These are phyloP conservation scores for Tilletia indica DNA, from an alignment of 1,284 basidiomycete species.

Conservation along the genomic window DNA sequence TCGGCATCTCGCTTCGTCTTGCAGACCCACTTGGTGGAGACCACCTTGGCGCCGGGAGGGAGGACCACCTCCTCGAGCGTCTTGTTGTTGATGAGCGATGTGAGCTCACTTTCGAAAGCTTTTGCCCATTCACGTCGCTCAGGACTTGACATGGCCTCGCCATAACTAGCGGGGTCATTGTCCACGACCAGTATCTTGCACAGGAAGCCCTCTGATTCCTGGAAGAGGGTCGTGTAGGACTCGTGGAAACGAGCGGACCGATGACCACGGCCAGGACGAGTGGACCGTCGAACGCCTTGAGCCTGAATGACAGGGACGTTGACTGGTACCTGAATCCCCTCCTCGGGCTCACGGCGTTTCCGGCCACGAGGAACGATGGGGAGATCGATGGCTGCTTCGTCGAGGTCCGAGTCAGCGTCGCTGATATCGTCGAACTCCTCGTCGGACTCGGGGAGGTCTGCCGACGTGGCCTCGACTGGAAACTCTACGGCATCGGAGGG, in stretches of 20 bases:
- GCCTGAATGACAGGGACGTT: too few relatives aligned
- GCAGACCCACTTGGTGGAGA: conserved; percentile 1
- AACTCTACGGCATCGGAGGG: not conserved
- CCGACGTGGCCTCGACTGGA: not conserved
- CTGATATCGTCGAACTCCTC: not conserved
- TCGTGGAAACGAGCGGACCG: too few relatives aligned
- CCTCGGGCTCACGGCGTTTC: not conserved
- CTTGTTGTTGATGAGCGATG: not conserved
- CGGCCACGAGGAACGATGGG: not conserved
- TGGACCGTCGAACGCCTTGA: too few relatives aligned
- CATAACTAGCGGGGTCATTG: too few relatives aligned
- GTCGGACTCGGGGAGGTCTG: not conserved
- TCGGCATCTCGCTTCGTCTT: conserved; percentile 1
- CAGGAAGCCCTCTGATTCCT: too few relatives aligned
- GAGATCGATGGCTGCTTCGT: not conserved
- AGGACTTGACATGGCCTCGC: too few relatives aligned
- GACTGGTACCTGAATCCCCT: too few relatives aligned
- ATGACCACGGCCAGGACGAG: too few relatives aligned
- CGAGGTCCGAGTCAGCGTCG: not conserved
- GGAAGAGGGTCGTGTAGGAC: too few relatives aligned
- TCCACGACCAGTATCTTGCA: too few relatives aligned
- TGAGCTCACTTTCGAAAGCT: not conserved
- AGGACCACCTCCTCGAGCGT: conserved; percentile 6
- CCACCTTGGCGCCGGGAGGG: not conserved
- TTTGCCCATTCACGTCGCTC: not conserved